Evolutionary conservation across 75 land plant genomes (phyloP).

Genomic region (Larix kaempferi): DNA sequence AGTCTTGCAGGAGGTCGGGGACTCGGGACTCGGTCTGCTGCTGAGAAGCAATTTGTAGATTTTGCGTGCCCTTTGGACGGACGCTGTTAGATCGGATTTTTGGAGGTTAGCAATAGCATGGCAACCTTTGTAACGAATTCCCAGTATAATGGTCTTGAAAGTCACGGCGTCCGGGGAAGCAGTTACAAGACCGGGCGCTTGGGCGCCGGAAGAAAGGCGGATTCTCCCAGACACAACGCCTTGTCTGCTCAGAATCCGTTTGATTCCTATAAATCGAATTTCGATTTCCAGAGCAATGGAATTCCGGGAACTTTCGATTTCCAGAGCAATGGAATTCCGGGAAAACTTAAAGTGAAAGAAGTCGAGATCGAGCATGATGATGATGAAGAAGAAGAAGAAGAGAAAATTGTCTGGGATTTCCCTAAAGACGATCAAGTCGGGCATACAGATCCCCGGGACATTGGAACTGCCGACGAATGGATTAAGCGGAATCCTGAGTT

Average conservation of each 20-base stretch:
- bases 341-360: not conserved
- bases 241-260: constrained; percentile 6
- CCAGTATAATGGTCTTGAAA: constrained; percentile 19
- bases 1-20: too few species aligned
- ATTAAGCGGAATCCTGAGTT: constrained; percentile 65
- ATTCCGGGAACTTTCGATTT: too few species aligned
- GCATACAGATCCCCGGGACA: constrained; percentile 60
- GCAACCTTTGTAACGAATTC: constrained; percentile 36
- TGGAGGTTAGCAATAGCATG: constrained; percentile 15
- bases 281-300: too few species aligned
- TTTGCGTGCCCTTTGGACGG: not conserved
- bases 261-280: not conserved
- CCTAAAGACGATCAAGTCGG: constrained; percentile 28
- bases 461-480: constrained; percentile 81
- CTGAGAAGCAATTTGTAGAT: not conserved
- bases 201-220: constrained; percentile 10
- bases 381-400: constrained; percentile 5
- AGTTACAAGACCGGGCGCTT: constrained; percentile 7
- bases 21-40: too few species aligned
- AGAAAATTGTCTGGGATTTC: not conserved
- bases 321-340: too few species aligned
- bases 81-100: not conserved
- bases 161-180: constrained; percentile 1
- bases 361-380: constrained; percentile 13
- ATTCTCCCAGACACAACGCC: constrained; percentile 4